Base-by-base conservation (phyloP, 345 rosid species). In the Ricinus communis region DNA sequence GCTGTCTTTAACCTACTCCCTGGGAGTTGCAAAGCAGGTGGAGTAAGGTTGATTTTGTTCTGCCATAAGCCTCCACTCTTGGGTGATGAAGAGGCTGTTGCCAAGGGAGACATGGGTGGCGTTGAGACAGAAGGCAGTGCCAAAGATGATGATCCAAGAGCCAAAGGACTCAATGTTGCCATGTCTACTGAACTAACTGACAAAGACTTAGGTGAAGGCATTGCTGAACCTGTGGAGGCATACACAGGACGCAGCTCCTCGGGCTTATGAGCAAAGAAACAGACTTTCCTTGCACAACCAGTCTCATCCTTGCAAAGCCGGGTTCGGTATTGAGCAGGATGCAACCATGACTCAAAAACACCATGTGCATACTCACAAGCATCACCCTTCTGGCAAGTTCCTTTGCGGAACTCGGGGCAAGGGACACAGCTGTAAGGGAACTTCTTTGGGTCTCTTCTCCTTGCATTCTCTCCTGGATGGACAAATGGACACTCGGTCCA, bases 401-500 rank as follows among this genome's bases (percentile, higher is more conserved):
- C 98, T 80, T 90, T 95, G 57, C 98, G 94, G 61, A 95, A 95
- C 81, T 95, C 99, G 1, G 97, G 99, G 81, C 99, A 95, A 0
- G 99, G 97, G 59, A 95, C 99, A 67, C 99, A 92, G 68, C 88
- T 91, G 73, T 95, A 95, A 36, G 96, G 91, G 71, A 86, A 92
- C 86, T 91, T 95, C 81, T 85, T 87, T 0, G 93, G 97, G 87
- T 95, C 99, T 66, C 99, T 85, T 72, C 99, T 90, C 84, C 99
- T 90, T 0, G 99, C 99, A 19, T 95, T 95, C 91, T 95, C 99
- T 13, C 99, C 97, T 0, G 99, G 99, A 78, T 95, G 99, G 65
- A 90, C 99, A 68, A 95, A 95, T 1, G 99, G 99, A 74, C 99
- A 95, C 73, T 95, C 99, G 0, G 97, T 95, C 99, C 97, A 95